Evolutionary conservation across 2,329 filamentous ascomycete species (phyloP).

Genomic region (Ophiostoma novo-ulmi): DNA sequence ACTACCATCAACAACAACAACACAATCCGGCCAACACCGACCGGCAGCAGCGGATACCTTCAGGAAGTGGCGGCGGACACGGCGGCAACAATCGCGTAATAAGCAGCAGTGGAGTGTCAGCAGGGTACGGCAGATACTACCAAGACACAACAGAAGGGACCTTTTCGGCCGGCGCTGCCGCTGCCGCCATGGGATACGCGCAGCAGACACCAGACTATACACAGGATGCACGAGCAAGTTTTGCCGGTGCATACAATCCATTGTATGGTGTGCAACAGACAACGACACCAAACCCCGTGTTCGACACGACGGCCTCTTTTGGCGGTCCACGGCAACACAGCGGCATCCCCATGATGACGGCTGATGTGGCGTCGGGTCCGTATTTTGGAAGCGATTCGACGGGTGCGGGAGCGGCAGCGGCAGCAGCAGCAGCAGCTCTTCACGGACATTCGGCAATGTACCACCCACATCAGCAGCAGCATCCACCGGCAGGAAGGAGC

Average conservation of each 20-base stretch:
- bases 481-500: conserved; percentile 48
- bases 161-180: conserved; percentile 49
- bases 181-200: conserved; percentile 52
- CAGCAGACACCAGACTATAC: conserved; percentile 55
- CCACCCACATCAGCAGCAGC: conserved; percentile 38
- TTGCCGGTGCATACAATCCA: conserved; percentile 55
- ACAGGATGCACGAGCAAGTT: conserved; percentile 54
- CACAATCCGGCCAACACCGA: conserved; percentile 38
- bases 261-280: conserved; percentile 71
- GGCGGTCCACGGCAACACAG: conserved; percentile 68
- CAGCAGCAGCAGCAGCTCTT: conserved; percentile 46
- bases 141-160: conserved; percentile 45
- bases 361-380: conserved; percentile 61
- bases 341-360: conserved; percentile 68
- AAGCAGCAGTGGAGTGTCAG: conserved; percentile 49
- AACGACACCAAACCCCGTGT: conserved; percentile 55
- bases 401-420: conserved; percentile 45
- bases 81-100: conserved; percentile 4
- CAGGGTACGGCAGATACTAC: conserved; percentile 56
- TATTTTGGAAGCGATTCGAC: conserved; percentile 69
- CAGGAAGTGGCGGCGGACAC: neutral
- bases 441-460: conserved; percentile 55
- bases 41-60: conserved; percentile 19
- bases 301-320: conserved; percentile 72
- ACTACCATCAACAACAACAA: conserved; percentile 36